These are phyloP conservation scores for Globisporangium camurandrum DNA, from an alignment of 352 stramenopile genomes.

Conservation along the genomic window DNA sequence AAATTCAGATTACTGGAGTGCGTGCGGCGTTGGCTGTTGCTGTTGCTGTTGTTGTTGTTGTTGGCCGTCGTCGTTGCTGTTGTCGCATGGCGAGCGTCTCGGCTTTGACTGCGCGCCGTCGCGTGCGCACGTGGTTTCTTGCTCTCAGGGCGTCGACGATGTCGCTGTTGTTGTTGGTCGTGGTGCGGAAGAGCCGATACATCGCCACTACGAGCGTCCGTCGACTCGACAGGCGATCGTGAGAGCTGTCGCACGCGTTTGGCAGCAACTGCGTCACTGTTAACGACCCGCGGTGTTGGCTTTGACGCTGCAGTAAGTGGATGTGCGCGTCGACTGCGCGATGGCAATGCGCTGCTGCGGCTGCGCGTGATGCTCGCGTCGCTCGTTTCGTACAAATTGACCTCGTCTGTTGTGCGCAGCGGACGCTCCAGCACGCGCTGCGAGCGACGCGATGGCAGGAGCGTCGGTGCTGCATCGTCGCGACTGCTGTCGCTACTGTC, in stretches of 20 bases:
- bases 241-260: slow-evolving; percentile 20
- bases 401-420: background rate
- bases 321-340: background rate
- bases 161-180: too few relatives aligned
- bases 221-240: background rate
- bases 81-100: background rate
- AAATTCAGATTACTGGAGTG: slow-evolving; percentile 9
- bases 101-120: too few relatives aligned
- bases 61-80: background rate
- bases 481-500: background rate
- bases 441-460: background rate
- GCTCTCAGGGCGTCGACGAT: background rate
- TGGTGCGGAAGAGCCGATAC: too few relatives aligned
- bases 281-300: background rate
- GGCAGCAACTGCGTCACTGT: slow-evolving; percentile 8
- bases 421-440: background rate
- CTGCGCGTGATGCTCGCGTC: slow-evolving; percentile 11
- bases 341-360: background rate
- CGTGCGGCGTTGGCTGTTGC: background rate
- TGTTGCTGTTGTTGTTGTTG: background rate
- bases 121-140: slow-evolving; percentile 1
- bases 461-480: background rate
- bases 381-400: slow-evolving; percentile 11
- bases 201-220: background rate
- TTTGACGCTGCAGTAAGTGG: background rate